Percentiles rank a stretch among this genome's conserved stretches.
These are phyloP conservation scores for Lactarius indigo DNA, from an alignment of 768 basidiomycete species.

Conservation along the genomic window DNA sequence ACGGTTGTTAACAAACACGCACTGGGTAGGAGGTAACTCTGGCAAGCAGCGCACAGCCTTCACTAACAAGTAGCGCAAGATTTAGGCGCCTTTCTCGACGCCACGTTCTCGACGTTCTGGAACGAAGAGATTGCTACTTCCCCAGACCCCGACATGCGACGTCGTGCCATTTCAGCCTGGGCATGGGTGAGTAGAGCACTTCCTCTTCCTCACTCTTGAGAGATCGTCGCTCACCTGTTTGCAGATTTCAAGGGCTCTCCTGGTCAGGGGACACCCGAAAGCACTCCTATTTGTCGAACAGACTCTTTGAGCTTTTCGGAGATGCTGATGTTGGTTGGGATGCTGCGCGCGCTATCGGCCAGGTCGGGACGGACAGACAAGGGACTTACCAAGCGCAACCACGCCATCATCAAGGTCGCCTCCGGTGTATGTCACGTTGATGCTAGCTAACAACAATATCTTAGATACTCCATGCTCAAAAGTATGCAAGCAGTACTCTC, in stretches of 20 bases:
- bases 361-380: slow-evolving; percentile 57
- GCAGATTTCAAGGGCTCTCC: slow-evolving; percentile 75
- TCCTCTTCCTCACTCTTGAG: not conserved
- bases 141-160: slow-evolving; percentile 34
- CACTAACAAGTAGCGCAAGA: slow-evolving; percentile 36
- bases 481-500: slow-evolving; percentile 66
- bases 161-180: slow-evolving; percentile 60
- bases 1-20: slow-evolving; percentile 77
- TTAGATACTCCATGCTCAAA: slow-evolving; percentile 73
- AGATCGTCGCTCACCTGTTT: not conserved
- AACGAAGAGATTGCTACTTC: slow-evolving; percentile 40
- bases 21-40: slow-evolving; percentile 46
- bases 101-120: slow-evolving; percentile 49
- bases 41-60: not conserved
- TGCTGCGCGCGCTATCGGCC: slow-evolving; percentile 74
- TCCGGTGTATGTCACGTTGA: not conserved
- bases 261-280: slow-evolving; percentile 66
- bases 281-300: slow-evolving; percentile 57
- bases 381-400: slow-evolving; percentile 72
- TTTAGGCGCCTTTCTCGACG: slow-evolving; percentile 42
- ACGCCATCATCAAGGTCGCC: slow-evolving; percentile 69
- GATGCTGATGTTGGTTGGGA: slow-evolving; percentile 64
- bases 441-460: not conserved
- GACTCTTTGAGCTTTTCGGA: slow-evolving; percentile 65
- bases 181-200: slow-evolving; percentile 57